These are phyloP conservation scores for Pisolithus marmoratus DNA, from an alignment of 768 basidiomycete genomes.

Conservation along the genomic window DNA sequence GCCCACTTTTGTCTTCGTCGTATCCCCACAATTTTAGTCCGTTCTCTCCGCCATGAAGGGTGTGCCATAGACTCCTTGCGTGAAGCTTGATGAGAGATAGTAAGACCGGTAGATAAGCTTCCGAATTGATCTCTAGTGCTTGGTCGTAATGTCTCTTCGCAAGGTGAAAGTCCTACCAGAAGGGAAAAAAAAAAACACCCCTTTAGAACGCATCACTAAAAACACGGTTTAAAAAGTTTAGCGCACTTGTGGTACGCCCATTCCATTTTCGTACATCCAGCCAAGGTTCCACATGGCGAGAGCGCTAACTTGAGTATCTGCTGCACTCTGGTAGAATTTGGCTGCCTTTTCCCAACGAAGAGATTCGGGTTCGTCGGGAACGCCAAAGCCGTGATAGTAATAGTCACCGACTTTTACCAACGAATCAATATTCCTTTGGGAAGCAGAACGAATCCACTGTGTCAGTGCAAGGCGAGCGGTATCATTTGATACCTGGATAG, in stretches of 20 bases:
- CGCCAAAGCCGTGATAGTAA: constrained; percentile 87
- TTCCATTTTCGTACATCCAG: constrained; percentile 98
- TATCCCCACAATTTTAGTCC: constrained; percentile 63
- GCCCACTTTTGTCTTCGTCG: constrained; percentile 41
- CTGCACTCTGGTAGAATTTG: constrained; percentile 90
- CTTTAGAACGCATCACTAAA: background rate
- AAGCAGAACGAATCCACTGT: constrained; percentile 93
- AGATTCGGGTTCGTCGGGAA: constrained; percentile 58
- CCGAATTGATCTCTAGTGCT: constrained; percentile 79
- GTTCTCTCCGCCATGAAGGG: constrained; percentile 62
- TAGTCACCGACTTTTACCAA: constrained; percentile 98
- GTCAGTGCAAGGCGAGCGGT: constrained; percentile 80
- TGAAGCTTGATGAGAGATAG: constrained; percentile 82
- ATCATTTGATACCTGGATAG: constrained; percentile 70
- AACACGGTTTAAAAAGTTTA: background rate
- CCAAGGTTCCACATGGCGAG: constrained; percentile 98
- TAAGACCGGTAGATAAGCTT: constrained; percentile 84
- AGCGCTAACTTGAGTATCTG: constrained; percentile 87
- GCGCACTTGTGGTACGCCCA: constrained; percentile 80
- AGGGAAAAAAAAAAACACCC: no score
- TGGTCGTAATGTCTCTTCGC: constrained; percentile 95
- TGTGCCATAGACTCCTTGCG: constrained; percentile 78
- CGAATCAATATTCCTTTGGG: constrained; percentile 92
- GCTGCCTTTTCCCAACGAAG: constrained; percentile 84
- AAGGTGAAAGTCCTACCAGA: constrained; percentile 80